Evolutionary conservation across 768 basidiomycete genomes (phyloP).

Genomic region (Amylocystis lapponica): DNA sequence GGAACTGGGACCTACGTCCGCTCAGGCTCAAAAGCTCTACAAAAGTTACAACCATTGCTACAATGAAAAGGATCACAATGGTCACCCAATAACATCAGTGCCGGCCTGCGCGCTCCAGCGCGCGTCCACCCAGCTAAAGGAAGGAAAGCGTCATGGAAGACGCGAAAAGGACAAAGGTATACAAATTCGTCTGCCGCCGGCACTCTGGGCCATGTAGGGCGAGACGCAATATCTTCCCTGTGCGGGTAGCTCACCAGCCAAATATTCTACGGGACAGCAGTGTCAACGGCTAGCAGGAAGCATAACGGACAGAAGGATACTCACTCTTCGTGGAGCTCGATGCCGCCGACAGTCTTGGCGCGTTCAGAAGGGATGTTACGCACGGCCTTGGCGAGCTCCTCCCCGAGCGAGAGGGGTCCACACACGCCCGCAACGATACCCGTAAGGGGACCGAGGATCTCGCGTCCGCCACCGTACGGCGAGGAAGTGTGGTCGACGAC

Average conservation of each 20-base stretch:
- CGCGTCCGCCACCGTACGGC: conserved; percentile 7
- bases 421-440: conserved; percentile 40
- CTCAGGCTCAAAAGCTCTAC: too few relatives aligned
- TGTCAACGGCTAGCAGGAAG: background rate
- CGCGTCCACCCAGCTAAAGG: too few relatives aligned
- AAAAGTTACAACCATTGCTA: too few relatives aligned
- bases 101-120: too few relatives aligned
- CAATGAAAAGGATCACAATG: too few relatives aligned
- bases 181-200: too few relatives aligned
- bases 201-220: too few relatives aligned
- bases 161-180: too few relatives aligned
- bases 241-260: conserved; percentile 2
- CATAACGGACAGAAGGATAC: background rate
- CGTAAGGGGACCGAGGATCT: conserved; percentile 8
- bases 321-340: conserved; percentile 40
- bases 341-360: conserved; percentile 32
- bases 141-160: too few relatives aligned
- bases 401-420: conserved; percentile 34
- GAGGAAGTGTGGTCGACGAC: conserved; percentile 21
- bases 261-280: background rate
- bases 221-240: too few relatives aligned
- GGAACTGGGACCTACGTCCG: too few relatives aligned
- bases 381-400: conserved; percentile 32
- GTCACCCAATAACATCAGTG: too few relatives aligned
- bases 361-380: conserved; percentile 27